Base-by-base conservation (phyloP, 2,329 filamentous ascomycete genomes). In the Aspergillus vadensis region DNA sequence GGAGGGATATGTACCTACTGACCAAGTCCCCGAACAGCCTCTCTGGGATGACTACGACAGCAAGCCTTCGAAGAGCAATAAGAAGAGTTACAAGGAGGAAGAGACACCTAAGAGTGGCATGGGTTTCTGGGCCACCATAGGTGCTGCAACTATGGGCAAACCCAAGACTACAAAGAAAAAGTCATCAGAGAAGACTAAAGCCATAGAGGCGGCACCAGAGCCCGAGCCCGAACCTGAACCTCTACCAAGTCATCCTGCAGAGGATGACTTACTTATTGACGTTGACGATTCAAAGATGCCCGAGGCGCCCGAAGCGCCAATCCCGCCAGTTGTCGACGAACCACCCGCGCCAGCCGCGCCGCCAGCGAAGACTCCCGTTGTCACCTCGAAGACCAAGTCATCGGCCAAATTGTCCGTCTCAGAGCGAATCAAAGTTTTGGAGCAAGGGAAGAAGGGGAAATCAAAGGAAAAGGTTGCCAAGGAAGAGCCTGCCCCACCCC, bases 381-480 rank as follows among this genome's bases (percentile, higher is more conserved):
- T 55, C 62, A 65, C 62, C 57, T 77, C 74, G 57, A 80, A 78
- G 63, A 67, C 76, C 53, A 80, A 80, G 67, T 68, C 74, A 60
- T 60, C 74, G 21, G 72, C 68, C 51, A 80, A 79, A 65, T 74
- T 78, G 14, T 81, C 77, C 52, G 77, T 86, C 44, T 79, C 82
- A 15, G 84, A 86, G 65, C 81, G 81, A 65, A 82, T 86, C 73
- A 84, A 77, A 63, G 72, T 71, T 23, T 72, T 82, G 39, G 80
- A 82, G 59, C 70, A 75, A 59, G 69, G 61, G 47, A 75, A 73
- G 58, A 79, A 77, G 63, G 72, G 75, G 53, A 76, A 76, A 58
- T 68, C 69, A 38, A 79, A 78, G 68, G 72, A 74, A 27, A 65
- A 66, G 38, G 49, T 63, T 39, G 73, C 69, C 54, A 71, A 69